Evolutionary conservation across 192 early-diverging fungal species (phyloP).

Genomic region (Entophlyctis luteolus): DNA sequence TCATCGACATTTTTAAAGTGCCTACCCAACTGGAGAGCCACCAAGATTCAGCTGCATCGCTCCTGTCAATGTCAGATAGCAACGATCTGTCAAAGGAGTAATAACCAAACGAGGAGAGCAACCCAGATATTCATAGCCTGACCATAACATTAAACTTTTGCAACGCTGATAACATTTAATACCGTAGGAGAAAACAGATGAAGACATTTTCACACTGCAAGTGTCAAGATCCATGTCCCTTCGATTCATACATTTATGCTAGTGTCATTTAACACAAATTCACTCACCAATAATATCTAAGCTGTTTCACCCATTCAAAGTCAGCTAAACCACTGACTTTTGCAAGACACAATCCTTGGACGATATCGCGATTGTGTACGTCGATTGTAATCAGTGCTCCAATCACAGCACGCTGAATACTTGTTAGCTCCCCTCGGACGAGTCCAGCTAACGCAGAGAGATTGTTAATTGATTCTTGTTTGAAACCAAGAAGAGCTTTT

Average conservation of each 20-base stretch:
- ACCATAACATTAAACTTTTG: background rate
- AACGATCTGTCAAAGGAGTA: slow-evolving; percentile 59
- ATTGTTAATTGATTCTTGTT: slow-evolving; percentile 44
- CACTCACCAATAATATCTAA: slow-evolving; percentile 53
- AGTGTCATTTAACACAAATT: background rate
- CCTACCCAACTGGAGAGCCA: slow-evolving; percentile 50
- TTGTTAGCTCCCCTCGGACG: slow-evolving; percentile 59
- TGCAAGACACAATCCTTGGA: slow-evolving; percentile 42
- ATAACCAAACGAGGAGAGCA: slow-evolving; percentile 61
- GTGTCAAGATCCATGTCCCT: slow-evolving; percentile 53
- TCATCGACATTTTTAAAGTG: background rate
- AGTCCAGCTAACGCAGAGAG: slow-evolving; percentile 49
- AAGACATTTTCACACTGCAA: slow-evolving; percentile 57
- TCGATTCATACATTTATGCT: background rate
- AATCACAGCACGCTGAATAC: slow-evolving; percentile 54
- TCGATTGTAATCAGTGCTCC: slow-evolving; percentile 62
- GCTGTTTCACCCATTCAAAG: slow-evolving; percentile 62
- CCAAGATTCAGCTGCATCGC: slow-evolving; percentile 62
- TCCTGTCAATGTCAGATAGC: slow-evolving; percentile 61
- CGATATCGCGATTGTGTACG: slow-evolving; percentile 61
- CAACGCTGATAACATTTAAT: background rate
- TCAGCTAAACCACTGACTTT: slow-evolving; percentile 44
- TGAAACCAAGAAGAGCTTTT: slow-evolving; percentile 35
- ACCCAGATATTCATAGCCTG: slow-evolving; percentile 57
- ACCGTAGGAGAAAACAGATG: slow-evolving; percentile 52